Base-by-base conservation (phyloP, 441 rosid genomes). In the Erodium texanum region DNA sequence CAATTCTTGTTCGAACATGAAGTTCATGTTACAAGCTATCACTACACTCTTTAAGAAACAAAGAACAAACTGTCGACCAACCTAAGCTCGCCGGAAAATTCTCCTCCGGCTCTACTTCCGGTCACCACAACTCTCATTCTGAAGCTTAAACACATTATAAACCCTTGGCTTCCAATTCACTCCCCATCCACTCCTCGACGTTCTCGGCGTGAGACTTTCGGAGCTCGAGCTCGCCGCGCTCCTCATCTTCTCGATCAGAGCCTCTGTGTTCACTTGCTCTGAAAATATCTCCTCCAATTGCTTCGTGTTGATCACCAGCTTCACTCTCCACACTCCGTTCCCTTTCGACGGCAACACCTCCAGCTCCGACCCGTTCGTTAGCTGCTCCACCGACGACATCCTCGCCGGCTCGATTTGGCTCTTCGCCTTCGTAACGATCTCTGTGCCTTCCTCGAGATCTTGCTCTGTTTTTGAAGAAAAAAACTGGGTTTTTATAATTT, bases 251-350 rank as follows among this genome's bases (percentile, higher is more conserved):
- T 50, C 58, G 19, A 50, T 50, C 58, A 50, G 19, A 4, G 58
- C 58, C 58, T 50, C 58, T n/a, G 58, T 50, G 58, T 50, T 50
- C 58, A 50, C 58, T 4, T 50, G 20, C 19, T 50, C 58, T 5
- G 58, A 50, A n/a, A 50, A 50, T 50, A 50, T 50, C 16, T 50
- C 58, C 58, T 50, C 58, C 58, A 50, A 50, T 7, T 50, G 58
- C 58, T 50, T 50, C 16, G 58, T 50, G 58, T 50, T n/a, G 22
- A 50, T 50, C 58, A 50, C 58, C 58, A 50, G 8, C 19, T 50
- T 50, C 9, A 50, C 58, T 9, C 58, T 50, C 58, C 58, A 50
- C 2, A 50, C 58, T 2, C 58, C 58, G 58, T 50, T 50, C 20
- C 20, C 20, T 50, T 50, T 50, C 22, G 58, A 50, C 9, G 58